Evolutionary conservation across 768 basidiomycete species (phyloP).

Genomic region (Grammothele lineata): DNA sequence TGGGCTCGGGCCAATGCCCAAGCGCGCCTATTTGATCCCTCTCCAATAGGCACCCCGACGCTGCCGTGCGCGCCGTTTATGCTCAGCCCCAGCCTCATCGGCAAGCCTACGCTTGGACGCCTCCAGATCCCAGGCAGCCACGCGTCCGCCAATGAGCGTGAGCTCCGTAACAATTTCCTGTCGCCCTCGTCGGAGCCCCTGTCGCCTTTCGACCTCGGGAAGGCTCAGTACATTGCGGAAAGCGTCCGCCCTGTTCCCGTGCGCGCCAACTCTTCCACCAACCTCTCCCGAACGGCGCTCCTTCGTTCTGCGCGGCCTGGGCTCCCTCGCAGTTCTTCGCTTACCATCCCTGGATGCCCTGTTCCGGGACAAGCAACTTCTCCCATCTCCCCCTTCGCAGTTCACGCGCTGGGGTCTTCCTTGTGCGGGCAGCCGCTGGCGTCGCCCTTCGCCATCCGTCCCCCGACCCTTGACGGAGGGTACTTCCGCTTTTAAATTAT

Average conservation of each 20-base stretch:
- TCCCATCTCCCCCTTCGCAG: not conserved
- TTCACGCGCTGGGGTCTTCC: not conserved
- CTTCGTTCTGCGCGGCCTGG: slow-evolving; percentile 5
- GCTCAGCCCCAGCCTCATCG: not conserved
- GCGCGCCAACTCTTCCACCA: slow-evolving; percentile 3
- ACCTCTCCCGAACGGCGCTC: slow-evolving; percentile 4
- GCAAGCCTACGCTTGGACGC: slow-evolving; percentile 1
- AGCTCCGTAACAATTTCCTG: not conserved
- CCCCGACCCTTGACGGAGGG: slow-evolving; percentile 1
- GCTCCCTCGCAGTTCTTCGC: slow-evolving; percentile 1
- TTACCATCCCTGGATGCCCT: not conserved
- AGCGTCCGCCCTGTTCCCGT: not conserved
- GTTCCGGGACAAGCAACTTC: not conserved
- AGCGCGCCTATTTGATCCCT: slow-evolving; percentile 1
- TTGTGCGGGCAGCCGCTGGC: slow-evolving; percentile 1
- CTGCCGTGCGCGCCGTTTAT: slow-evolving; percentile 3
- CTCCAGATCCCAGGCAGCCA: slow-evolving; percentile 3
- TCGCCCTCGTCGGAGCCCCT: not conserved
- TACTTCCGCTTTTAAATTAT: slow-evolving; percentile 5
- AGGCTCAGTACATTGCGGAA: not conserved
- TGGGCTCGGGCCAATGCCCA: slow-evolving; percentile 10
- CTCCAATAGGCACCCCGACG: slow-evolving; percentile 1
- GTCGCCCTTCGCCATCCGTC: slow-evolving; percentile 9
- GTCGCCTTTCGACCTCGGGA: slow-evolving; percentile 3
- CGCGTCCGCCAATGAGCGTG: not conserved